Conservation (phyloP, 2,329 filamentous ascomycete genomes). For the Chaetomium olivaceum region DNA sequence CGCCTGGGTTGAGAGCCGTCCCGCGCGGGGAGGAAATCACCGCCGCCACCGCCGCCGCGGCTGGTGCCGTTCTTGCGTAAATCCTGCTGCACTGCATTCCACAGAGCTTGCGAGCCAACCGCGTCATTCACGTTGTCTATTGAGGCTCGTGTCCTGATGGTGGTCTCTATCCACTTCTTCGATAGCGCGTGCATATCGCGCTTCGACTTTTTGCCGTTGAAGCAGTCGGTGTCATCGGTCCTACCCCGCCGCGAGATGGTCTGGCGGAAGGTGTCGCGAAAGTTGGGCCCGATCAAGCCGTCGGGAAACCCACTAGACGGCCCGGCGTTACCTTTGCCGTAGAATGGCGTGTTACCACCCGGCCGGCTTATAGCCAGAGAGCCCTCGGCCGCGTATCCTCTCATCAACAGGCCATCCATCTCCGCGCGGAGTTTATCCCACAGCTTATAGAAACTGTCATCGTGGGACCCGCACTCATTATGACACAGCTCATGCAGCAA, state of each 20-base stretch:
- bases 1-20: too few relatives aligned
- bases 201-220: conserved; percentile 66
- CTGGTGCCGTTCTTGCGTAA: conserved; percentile 49
- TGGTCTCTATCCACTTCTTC: conserved; percentile 65
- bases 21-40: too few relatives aligned
- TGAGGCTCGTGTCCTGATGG: conserved; percentile 80
- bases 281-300: conserved; percentile 48
- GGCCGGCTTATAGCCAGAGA: conserved; percentile 74
- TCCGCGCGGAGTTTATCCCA: conserved; percentile 91
- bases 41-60: conserved; percentile 34
- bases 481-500: conserved; percentile 95
- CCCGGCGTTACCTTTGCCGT: too few relatives aligned
- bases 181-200: conserved; percentile 65
- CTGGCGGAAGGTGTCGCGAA: conserved; percentile 70
- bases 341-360: conserved; percentile 57
- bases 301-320: not conserved
- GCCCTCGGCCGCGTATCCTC: conserved; percentile 88
- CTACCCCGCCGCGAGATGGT: conserved; percentile 66
- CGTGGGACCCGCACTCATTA: conserved; percentile 82
- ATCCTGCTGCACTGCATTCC: conserved; percentile 84
- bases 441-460: conserved; percentile 77
- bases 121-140: conserved; percentile 86
- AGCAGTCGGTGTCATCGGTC: conserved; percentile 71
- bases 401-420: conserved; percentile 70
- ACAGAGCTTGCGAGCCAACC: conserved; percentile 81